Evolutionary conservation across 1,139 yeast species (phyloP), one percentile per base, ranked within the genome.

Genomic region (Kodamaea anthophila): DNA sequence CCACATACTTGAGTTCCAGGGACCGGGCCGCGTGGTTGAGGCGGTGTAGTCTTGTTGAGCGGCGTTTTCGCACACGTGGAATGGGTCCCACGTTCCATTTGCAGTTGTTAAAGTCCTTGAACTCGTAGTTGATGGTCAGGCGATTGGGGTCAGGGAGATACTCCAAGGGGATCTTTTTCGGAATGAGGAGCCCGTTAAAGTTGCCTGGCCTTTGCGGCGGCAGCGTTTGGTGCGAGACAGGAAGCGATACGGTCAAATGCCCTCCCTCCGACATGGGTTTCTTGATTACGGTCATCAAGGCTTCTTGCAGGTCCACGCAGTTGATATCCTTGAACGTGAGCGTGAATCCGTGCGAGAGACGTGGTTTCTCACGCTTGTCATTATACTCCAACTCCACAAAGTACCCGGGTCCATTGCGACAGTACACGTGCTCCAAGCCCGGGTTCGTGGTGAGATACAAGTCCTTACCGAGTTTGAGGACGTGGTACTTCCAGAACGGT

Each of bases 401-500:
- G 43, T 65, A 71, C 1, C 81, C 75, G 0, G 82, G 82, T 0
- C 72, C 80, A 42, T 63, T 60, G 13, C 80, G 54, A 35, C 79
- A 69, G 41, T 67, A 70, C 27, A 70, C 50, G 43, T 75, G 81
- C 37, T 68, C 65, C 19, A 60, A 51, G 14, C 70, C 74, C 0
- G 83, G 83, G 41, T 74, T 77, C 1, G 83, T 76, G 2, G 81
- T 67, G 16, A 76, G 44, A 41, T 75, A 76, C 32, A 74, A 55
- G 35, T 63, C 65, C 22, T 60, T 61, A 4, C 76, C 74, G 30
- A 72, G 55, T 31, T 58, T 63, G 16, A 72, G 48, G 8, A 75
- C 55, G 42, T 77, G 84, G 43, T 74, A 77, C 44, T 77, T 77
- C 81, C 82, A 75, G 41, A 71, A 76, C 13, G 63, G 66, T 12